Percentiles rank a stretch among this genome's conserved stretches.
Evolutionary conservation across 2,329 filamentous ascomycete species (phyloP).

Genomic region (Thermoascus crustaceus): DNA sequence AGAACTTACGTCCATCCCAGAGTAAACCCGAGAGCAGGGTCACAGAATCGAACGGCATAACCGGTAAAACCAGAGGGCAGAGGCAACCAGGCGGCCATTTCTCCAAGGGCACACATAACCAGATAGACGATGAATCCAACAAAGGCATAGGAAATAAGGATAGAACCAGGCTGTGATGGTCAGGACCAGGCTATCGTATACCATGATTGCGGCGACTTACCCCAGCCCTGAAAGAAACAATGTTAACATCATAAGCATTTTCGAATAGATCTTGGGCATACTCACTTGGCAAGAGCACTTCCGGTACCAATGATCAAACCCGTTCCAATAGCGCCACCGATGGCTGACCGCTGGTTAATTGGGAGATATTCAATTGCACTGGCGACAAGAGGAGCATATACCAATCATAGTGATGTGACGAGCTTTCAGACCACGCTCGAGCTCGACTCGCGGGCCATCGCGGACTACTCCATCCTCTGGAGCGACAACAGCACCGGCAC

Average conservation of each 20-base stretch:
- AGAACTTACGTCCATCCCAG: slow-evolving; percentile 58
- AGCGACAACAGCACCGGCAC: slow-evolving; percentile 9
- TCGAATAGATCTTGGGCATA: background rate
- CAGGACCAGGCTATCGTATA: slow-evolving; percentile 3
- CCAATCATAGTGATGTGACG: slow-evolving; percentile 37
- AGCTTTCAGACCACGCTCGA: slow-evolving; percentile 36
- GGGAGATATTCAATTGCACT: slow-evolving; percentile 5
- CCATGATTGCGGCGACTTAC: slow-evolving; percentile 18
- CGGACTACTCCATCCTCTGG: slow-evolving; percentile 18
- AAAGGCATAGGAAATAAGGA: slow-evolving; percentile 37
- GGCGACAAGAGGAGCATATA: slow-evolving; percentile 12
- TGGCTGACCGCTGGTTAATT: slow-evolving; percentile 19
- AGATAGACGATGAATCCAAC: slow-evolving; percentile 59
- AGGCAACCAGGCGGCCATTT: slow-evolving; percentile 79
- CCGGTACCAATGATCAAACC: slow-evolving; percentile 36
- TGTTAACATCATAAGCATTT: background rate
- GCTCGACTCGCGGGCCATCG: slow-evolving; percentile 21
- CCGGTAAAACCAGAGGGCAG: slow-evolving; percentile 71
- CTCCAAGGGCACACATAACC: slow-evolving; percentile 73
- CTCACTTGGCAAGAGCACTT: slow-evolving; percentile 29
- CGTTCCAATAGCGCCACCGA: slow-evolving; percentile 37
- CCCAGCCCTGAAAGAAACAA: slow-evolving; percentile 21
- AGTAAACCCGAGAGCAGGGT: slow-evolving; percentile 72
- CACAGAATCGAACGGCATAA: slow-evolving; percentile 70
- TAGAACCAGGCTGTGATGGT: slow-evolving; percentile 26